Conservation (phyloP, 2,329 filamentous ascomycete species). For the Lachnellula suecica region DNA sequence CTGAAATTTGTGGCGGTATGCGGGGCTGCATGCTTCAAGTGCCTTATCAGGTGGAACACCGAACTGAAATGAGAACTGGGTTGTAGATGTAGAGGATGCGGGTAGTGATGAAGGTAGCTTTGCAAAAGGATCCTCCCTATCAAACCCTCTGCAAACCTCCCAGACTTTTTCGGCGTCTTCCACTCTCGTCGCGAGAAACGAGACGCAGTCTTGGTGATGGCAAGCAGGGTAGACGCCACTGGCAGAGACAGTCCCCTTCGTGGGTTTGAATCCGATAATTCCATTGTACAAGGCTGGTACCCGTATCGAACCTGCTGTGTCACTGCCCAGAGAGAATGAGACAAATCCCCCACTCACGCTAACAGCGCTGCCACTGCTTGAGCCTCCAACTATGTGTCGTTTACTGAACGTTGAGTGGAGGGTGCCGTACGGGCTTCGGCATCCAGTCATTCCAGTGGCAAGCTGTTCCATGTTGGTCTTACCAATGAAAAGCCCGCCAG, state of each 20-base stretch:
- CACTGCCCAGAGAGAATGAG: slow-evolving; percentile 52
- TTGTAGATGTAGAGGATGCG: not conserved
- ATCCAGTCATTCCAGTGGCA: slow-evolving; percentile 55
- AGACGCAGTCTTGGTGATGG: slow-evolving; percentile 52
- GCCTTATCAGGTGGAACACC: slow-evolving; percentile 45
- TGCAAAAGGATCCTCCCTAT: slow-evolving; percentile 49
- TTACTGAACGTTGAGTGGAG: slow-evolving; percentile 47
- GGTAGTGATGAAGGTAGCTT: slow-evolving; percentile 36
- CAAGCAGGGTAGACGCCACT: slow-evolving; percentile 50
- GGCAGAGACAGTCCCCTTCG: slow-evolving; percentile 47
- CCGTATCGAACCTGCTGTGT: slow-evolving; percentile 52
- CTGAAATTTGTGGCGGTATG: slow-evolving; percentile 42
- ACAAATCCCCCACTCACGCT: slow-evolving; percentile 49
- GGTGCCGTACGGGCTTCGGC: slow-evolving; percentile 51
- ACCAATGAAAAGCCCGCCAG: slow-evolving; percentile 56
- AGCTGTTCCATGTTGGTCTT: slow-evolving; percentile 57
- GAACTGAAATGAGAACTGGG: slow-evolving; percentile 45
- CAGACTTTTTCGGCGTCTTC: slow-evolving; percentile 48
- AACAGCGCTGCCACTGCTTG: slow-evolving; percentile 52
- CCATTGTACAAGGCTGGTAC: slow-evolving; percentile 51
- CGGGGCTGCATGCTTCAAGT: slow-evolving; percentile 41
- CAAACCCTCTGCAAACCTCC: slow-evolving; percentile 45
- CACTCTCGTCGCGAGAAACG: slow-evolving; percentile 45
- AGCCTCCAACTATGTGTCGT: slow-evolving; percentile 52
- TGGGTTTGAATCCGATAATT: slow-evolving; percentile 47